phyloP scores from a whole-genome alignment of 2,329 filamentous ascomycete species.

The Exophiala xenobiotica region DNA sequence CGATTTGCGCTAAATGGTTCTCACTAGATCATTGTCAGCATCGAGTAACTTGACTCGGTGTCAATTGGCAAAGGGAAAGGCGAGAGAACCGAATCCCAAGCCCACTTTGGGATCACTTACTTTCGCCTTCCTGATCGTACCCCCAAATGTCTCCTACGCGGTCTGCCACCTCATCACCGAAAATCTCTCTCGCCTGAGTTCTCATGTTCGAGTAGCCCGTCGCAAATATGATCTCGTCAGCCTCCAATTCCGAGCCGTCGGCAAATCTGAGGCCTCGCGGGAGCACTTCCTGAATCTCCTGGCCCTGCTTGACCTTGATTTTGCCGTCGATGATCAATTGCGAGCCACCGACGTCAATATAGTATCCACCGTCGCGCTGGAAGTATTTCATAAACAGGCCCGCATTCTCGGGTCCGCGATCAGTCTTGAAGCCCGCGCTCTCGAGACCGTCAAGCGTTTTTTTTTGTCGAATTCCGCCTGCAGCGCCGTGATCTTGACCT shows the following conservation, averaged over 20 bases:
- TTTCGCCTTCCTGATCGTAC: too few relatives aligned
- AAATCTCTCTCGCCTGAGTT: conserved; percentile 57
- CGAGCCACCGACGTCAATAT: conserved; percentile 67
- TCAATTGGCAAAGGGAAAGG: too few relatives aligned
- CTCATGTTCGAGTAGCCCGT: conserved; percentile 67
- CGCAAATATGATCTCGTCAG: conserved; percentile 64
- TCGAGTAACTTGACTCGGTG: neutral
- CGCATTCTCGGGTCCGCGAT: conserved; percentile 56
- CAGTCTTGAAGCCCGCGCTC: conserved; percentile 61
- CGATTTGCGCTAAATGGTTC: conserved; percentile 60
- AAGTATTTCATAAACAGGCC: conserved; percentile 64
- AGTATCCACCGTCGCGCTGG: conserved; percentile 67
- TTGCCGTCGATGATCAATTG: conserved; percentile 63
- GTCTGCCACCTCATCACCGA: conserved; percentile 62
- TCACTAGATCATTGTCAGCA: conserved; percentile 54
- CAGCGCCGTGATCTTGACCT: conserved; percentile 36
- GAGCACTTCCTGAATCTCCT: conserved; percentile 56
- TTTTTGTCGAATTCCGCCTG: conserved; percentile 17
- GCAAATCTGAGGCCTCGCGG: conserved; percentile 51
- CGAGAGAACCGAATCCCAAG: too few relatives aligned
- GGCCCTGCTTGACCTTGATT: conserved; percentile 64
- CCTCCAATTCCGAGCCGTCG: conserved; percentile 59
- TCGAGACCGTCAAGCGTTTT: conserved; percentile 44
- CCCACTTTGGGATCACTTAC: too few relatives aligned
- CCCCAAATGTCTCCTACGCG: conserved; percentile 63